Evolutionary conservation across 352 stramenopile species (phyloP).

Genomic region (Pythium rhizo-oryzae): DNA sequence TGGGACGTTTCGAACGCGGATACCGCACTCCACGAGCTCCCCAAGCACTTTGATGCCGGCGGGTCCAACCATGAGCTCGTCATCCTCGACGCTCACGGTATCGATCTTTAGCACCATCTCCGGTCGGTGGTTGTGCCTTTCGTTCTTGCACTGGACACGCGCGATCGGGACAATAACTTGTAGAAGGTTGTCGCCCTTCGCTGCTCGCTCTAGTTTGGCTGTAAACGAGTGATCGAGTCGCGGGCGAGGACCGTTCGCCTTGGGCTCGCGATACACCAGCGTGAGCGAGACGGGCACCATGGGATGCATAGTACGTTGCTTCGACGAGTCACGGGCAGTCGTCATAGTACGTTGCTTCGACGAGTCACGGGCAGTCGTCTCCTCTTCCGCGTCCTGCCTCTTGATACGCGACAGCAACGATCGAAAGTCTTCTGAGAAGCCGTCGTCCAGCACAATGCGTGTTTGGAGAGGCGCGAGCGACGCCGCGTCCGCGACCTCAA

Average conservation of each 20-base stretch:
- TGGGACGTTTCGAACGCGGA: not conserved
- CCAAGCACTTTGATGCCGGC: not conserved
- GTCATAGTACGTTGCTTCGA: not conserved
- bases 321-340: not conserved
- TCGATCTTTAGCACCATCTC: constrained; percentile 5
- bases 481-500: not conserved
- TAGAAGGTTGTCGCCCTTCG: not conserved
- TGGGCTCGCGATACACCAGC: not conserved
- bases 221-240: not conserved
- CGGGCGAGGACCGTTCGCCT: not conserved
- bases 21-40: not conserved
- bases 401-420: not conserved
- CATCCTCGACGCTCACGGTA: not conserved
- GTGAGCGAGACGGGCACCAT: not conserved
- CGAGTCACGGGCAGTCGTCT: not conserved
- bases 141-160: not conserved
- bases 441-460: not conserved
- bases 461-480: not conserved
- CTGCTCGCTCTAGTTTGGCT: not conserved
- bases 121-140: not conserved
- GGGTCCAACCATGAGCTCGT: not conserved
- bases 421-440: not conserved
- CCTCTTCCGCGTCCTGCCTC: not conserved
- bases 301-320: not conserved
- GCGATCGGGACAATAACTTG: not conserved